A percentile compares a stretch with the other conserved stretches of the same genome.
These are phyloP conservation scores for Dicorynia guianensis DNA, from an alignment of 306 rosid species.

Conservation along the genomic window DNA sequence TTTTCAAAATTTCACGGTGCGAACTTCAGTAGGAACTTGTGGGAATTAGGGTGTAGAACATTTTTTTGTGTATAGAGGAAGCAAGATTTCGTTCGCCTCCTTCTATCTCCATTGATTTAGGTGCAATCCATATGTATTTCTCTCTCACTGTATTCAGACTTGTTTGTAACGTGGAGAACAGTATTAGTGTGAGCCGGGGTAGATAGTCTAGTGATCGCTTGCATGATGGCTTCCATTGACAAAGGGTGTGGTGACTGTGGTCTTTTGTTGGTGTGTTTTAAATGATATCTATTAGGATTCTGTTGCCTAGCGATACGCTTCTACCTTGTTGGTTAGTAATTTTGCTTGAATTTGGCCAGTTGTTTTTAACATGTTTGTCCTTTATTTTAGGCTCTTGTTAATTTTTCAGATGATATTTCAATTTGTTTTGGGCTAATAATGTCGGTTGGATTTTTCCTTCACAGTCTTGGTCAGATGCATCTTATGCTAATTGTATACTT, in stretches of 20 bases:
- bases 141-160: background rate
- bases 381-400: background rate
- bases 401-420: constrained; percentile 15
- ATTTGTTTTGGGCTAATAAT: constrained; percentile 7
- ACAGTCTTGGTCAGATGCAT: constrained; percentile 15
- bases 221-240: too few species aligned
- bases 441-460: constrained; percentile 8
- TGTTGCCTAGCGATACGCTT: too few species aligned
- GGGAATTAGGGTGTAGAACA: background rate
- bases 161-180: background rate
- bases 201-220: too few species aligned
- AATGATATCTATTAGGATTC: too few species aligned
- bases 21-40: background rate
- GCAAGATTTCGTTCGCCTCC: background rate
- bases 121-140: background rate
- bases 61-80: background rate
- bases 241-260: too few species aligned
- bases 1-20: background rate
- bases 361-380: background rate
- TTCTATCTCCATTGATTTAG: background rate
- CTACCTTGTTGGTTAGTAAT: too few species aligned
- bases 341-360: too few species aligned
- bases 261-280: too few species aligned
- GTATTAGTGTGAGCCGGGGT: too few species aligned
- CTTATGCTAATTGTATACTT: background rate